Evolutionary conservation across 768 basidiomycete genomes (phyloP).

Genomic region (Termitomyces bulborhizus): DNA sequence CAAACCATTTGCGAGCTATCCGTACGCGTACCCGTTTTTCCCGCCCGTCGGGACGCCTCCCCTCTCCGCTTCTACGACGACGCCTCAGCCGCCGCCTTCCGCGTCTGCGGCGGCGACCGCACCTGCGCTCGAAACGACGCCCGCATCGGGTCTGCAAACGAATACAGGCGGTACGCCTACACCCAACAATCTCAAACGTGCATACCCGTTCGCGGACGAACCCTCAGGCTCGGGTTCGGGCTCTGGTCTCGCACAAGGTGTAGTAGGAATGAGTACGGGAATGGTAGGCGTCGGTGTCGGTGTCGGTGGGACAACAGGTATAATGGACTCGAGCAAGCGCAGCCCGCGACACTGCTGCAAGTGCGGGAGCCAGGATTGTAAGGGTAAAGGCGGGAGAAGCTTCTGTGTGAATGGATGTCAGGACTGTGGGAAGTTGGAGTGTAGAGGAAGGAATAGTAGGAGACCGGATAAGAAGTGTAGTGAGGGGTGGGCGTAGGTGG

Average conservation of each 20-base stretch:
- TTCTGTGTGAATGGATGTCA: slow-evolving; percentile 74
- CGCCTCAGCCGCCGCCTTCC: no score
- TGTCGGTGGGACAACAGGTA: slow-evolving; percentile 14
- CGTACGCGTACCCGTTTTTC: slow-evolving; percentile 13
- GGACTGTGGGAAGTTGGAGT: slow-evolving; percentile 79
- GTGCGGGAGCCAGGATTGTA: slow-evolving; percentile 76
- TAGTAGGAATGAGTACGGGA: no score
- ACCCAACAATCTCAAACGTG: slow-evolving; percentile 12
- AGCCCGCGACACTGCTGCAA: slow-evolving; percentile 75
- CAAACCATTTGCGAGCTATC: slow-evolving; percentile 8
- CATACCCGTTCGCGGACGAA: slow-evolving; percentile 16
- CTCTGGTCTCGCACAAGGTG: no score
- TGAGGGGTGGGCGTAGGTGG: slow-evolving; percentile 36
- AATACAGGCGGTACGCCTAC: no score
- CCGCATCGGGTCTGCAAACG: neutral
- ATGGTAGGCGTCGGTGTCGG: neutral
- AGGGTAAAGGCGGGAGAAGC: slow-evolving; percentile 72
- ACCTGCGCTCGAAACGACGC: no score
- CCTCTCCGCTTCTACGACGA: neutral
- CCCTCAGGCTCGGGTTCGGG: no score
- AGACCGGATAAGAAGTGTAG: slow-evolving; percentile 70
- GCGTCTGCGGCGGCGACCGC: no score
- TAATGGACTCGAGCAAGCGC: slow-evolving; percentile 45
- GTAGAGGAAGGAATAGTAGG: slow-evolving; percentile 72
- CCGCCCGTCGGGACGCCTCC: neutral